These are phyloP conservation scores for Fusarium circinatum DNA, from an alignment of 2,329 filamentous ascomycete genomes.

Conservation along the genomic window DNA sequence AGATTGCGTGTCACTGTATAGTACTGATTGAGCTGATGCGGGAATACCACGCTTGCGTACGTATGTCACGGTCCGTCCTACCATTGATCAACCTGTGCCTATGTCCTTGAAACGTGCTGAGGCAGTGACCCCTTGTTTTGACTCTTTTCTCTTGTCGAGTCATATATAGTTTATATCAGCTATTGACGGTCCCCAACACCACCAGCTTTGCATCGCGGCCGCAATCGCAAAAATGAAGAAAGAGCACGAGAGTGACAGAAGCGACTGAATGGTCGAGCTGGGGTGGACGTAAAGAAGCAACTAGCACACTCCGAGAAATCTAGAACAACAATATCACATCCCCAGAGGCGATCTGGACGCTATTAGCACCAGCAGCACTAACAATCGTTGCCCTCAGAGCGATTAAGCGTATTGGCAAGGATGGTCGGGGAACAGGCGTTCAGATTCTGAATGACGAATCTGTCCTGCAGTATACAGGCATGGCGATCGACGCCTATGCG, in stretches of 20 bases:
- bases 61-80: constrained; percentile 17
- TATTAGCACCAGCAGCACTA: background rate
- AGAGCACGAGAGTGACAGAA: background rate
- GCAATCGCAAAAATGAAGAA: background rate
- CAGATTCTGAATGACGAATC: background rate
- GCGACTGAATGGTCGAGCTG: background rate
- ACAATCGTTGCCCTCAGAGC: background rate
- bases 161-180: too few relatives aligned
- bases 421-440: background rate
- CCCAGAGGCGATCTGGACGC: background rate
- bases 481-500: background rate
- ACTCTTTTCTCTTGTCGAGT: background rate
- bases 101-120: background rate
- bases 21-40: constrained; percentile 9
- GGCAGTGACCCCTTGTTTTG: background rate
- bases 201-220: background rate
- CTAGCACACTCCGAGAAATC: background rate
- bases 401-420: background rate
- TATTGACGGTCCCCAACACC: background rate
- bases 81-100: too few relatives aligned
- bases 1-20: constrained; percentile 33
- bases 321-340: background rate
- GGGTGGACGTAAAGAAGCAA: background rate
- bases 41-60: constrained; percentile 28
- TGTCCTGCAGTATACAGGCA: rapidly evolving